Evolutionary conservation across 208 protist genomes (phyloP).

Genomic region (Leishmania turanica): DNA sequence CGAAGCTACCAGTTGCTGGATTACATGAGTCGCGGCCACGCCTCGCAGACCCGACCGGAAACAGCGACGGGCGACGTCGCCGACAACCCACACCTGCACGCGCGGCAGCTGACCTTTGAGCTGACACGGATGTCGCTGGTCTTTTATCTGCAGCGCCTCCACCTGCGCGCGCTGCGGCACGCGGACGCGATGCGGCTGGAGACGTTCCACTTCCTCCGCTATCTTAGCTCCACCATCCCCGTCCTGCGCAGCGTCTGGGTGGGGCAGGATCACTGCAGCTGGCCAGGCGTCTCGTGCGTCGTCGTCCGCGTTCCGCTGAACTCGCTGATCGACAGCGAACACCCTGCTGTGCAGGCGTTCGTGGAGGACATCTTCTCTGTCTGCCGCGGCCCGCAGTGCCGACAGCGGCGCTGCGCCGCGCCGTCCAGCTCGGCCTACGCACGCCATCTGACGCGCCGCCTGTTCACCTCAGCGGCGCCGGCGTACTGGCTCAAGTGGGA

Average conservation of each 20-base stretch:
- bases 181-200: conserved; percentile 66
- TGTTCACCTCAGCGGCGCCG: conserved; percentile 30
- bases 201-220: conserved; percentile 55
- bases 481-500: conserved; percentile 35
- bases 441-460: conserved; percentile 15
- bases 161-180: conserved; percentile 53
- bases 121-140: conserved; percentile 22
- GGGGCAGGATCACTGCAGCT: conserved; percentile 56
- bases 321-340: conserved; percentile 40
- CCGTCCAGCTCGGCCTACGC: conserved; percentile 24
- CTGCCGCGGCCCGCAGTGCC: conserved; percentile 11
- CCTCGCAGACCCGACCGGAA: conserved; percentile 11
- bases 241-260: conserved; percentile 42
- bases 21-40: conserved; percentile 22
- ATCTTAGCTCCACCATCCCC: conserved; percentile 39
- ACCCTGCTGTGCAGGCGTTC: conserved; percentile 37
- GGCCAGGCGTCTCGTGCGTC: conserved; percentile 48
- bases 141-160: conserved; percentile 42
- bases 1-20: conserved; percentile 25
- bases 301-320: conserved; percentile 40
- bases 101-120: conserved; percentile 22
- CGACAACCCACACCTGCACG: conserved; percentile 10
- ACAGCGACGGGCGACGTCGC: conserved; percentile 5
- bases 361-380: conserved; percentile 20
- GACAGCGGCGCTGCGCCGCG: conserved; percentile 19